These are phyloP conservation scores for Alternaria sp. DNA, from an alignment of 2,329 filamentous ascomycete genomes.

Conservation along the genomic window DNA sequence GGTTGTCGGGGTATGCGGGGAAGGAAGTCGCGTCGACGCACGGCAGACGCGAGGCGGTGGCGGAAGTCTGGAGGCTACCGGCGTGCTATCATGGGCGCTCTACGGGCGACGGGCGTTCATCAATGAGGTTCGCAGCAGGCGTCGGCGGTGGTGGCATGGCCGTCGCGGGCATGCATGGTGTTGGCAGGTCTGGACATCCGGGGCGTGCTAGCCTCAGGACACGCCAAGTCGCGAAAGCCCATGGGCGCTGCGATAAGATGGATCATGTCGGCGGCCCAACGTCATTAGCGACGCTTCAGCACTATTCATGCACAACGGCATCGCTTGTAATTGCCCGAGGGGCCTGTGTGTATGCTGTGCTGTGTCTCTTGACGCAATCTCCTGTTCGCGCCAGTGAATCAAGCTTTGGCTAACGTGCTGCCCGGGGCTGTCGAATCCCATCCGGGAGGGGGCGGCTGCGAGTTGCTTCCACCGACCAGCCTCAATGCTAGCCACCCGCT, in stretches of 20 bases:
- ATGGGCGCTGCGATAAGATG: neutral
- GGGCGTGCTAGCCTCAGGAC: neutral
- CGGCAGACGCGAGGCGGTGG: neutral
- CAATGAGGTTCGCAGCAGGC: neutral
- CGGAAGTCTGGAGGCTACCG: neutral
- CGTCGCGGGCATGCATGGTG: neutral
- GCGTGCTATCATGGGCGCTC: neutral
- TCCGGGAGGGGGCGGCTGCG: slow-evolving; percentile 4
- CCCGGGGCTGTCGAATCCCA: slow-evolving; percentile 12
- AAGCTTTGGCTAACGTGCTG: slow-evolving; percentile 35
- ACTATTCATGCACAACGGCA: neutral
- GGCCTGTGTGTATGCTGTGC: neutral
- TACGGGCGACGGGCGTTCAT: neutral
- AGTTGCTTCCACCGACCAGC: slow-evolving; percentile 26
- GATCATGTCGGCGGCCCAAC: neutral
- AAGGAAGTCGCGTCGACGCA: slow-evolving; percentile 10
- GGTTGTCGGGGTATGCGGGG: slow-evolving; percentile 15
- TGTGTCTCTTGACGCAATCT: neutral
- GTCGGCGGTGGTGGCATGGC: slow-evolving; percentile 1
- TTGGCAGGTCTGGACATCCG: neutral
- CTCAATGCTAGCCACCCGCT: slow-evolving; percentile 13
- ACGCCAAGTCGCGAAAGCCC: neutral
- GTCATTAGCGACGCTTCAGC: neutral
- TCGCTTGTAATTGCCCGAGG: neutral
- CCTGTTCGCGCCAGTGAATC: slow-evolving; percentile 13